These are phyloP conservation scores for Starmerella bombicola DNA, from an alignment of 805 yeast genomes.

Conservation along the genomic window DNA sequence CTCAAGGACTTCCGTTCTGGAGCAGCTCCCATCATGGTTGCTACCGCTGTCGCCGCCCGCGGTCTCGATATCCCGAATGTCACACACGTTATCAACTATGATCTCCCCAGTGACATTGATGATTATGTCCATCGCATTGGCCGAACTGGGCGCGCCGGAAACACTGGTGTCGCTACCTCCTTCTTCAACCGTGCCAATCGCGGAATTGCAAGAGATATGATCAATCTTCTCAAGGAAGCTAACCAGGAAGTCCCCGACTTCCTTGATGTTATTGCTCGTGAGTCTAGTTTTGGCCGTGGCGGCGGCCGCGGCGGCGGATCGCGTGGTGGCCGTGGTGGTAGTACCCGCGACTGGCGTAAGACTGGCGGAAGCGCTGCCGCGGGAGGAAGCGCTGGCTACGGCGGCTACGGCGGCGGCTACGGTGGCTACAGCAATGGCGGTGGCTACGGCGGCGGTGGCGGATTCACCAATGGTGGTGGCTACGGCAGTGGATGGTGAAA, in stretches of 20 bases:
- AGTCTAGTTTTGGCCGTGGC: conserved; percentile 45
- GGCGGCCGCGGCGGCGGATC: conserved; percentile 44
- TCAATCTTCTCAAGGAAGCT: conserved; percentile 83
- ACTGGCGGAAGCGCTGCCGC: conserved; percentile 21
- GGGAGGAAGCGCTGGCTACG: conserved; percentile 23
- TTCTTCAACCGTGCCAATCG: conserved; percentile 93
- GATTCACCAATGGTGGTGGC: conserved; percentile 19
- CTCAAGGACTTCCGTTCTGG: conserved; percentile 88
- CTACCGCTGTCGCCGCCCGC: conserved; percentile 99
- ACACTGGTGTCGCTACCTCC: conserved; percentile 95
- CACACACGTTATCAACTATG: conserved; percentile 93
- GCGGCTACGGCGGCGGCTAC: conserved; percentile 22
- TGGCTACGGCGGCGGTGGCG: conserved; percentile 28
- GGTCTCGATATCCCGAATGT: conserved; percentile 99
- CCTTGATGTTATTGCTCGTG: conserved; percentile 69
- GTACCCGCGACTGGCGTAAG: conserved; percentile 27
- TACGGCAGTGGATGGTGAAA: conserved; percentile 3
- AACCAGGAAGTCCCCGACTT: conserved; percentile 95
- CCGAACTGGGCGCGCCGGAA: conserved; percentile 99
- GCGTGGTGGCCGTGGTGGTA: conserved; percentile 32
- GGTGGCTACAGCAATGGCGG: conserved; percentile 24
- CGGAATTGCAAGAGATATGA: conserved; percentile 74
- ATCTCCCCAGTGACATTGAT: conserved; percentile 91
- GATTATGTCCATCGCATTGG: conserved; percentile 99
- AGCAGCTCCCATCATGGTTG: conserved; percentile 85